Percentiles rank a stretch among this genome's conserved stretches.
These are phyloP conservation scores for Phellopilus nigrolimitatus DNA, from an alignment of 1,284 basidiomycete genomes.

Conservation along the genomic window DNA sequence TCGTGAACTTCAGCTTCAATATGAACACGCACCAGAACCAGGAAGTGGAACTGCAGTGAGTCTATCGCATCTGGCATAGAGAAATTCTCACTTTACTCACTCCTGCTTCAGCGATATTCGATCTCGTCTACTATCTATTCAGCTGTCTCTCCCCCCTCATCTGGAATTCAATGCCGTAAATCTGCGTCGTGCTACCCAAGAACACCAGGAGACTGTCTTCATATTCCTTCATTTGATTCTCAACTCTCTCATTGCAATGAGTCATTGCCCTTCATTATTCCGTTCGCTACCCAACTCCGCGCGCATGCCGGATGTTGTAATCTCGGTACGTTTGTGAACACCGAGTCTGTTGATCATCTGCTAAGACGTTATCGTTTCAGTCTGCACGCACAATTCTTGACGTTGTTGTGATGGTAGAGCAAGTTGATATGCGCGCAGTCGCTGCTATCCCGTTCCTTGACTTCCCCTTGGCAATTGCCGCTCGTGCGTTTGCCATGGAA, in stretches of 20 bases:
- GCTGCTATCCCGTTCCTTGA: conserved; percentile 18
- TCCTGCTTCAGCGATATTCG: conserved; percentile 8
- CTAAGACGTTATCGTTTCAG: background rate
- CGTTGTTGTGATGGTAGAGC: conserved; percentile 18
- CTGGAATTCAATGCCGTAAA: conserved; percentile 19
- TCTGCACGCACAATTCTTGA: conserved; percentile 19
- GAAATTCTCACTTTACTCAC: background rate
- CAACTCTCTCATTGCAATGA: conserved; percentile 17
- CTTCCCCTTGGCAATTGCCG: conserved; percentile 20
- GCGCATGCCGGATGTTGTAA: conserved; percentile 16
- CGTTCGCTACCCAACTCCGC: conserved; percentile 6
- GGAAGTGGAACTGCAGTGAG: conserved; percentile 17
- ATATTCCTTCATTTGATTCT: conserved; percentile 20
- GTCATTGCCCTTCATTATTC: conserved; percentile 18
- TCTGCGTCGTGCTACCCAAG: conserved; percentile 16
- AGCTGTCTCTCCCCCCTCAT: conserved; percentile 15
- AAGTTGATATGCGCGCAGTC: conserved; percentile 15
- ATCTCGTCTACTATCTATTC: conserved; percentile 14
- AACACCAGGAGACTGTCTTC: conserved; percentile 17
- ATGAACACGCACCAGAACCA: conserved; percentile 4
- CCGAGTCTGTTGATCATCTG: background rate
- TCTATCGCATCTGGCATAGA: background rate
- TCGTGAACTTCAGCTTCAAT: conserved; percentile 10
- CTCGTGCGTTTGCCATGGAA: conserved; percentile 19
- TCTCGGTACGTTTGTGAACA: conserved; percentile 10